phyloP scores from a whole-genome alignment of 108 stramenopile genomes.

The Fistulifera pelliculosa region DNA sequence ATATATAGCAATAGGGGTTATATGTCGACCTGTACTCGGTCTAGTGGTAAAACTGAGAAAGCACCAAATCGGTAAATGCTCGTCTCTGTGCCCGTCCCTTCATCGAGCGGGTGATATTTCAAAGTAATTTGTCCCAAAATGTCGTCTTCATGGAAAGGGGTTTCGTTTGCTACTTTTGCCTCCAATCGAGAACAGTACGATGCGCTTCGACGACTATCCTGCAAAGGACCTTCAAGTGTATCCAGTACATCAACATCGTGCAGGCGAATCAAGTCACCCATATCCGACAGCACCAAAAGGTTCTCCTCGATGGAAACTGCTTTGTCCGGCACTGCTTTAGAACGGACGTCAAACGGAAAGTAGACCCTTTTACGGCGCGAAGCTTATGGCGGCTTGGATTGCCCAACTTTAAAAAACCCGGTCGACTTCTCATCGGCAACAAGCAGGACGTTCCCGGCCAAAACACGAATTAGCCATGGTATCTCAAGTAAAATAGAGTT shows the following conservation, averaged over 20 bases:
- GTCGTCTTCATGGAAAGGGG: not conserved
- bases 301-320: slow-evolving; percentile 1
- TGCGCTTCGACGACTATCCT: too few relatives aligned
- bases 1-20: slow-evolving; percentile 30
- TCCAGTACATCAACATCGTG: slow-evolving; percentile 26
- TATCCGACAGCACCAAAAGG: slow-evolving; percentile 16
- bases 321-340: not conserved
- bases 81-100: not conserved
- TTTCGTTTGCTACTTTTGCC: not conserved
- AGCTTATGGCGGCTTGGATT: slow-evolving; percentile 15
- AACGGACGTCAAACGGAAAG: slow-evolving; percentile 19
- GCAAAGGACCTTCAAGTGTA: slow-evolving; percentile 5
- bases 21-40: slow-evolving; percentile 19
- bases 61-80: slow-evolving; percentile 18
- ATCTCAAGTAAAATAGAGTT: slow-evolving; percentile 22
- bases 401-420: slow-evolving; percentile 16
- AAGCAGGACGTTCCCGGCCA: slow-evolving; percentile 21
- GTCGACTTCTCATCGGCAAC: slow-evolving; percentile 25
- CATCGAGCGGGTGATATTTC: too few relatives aligned
- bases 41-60: slow-evolving; percentile 21
- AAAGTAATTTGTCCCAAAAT: not conserved
- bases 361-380: slow-evolving; percentile 14
- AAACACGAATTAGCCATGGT: slow-evolving; percentile 19
- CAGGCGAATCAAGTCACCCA: slow-evolving; percentile 13
- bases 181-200: not conserved